Conservation (phyloP, 176 grass and related monocot genomes). For the Phoenix dactylifera region DNA sequence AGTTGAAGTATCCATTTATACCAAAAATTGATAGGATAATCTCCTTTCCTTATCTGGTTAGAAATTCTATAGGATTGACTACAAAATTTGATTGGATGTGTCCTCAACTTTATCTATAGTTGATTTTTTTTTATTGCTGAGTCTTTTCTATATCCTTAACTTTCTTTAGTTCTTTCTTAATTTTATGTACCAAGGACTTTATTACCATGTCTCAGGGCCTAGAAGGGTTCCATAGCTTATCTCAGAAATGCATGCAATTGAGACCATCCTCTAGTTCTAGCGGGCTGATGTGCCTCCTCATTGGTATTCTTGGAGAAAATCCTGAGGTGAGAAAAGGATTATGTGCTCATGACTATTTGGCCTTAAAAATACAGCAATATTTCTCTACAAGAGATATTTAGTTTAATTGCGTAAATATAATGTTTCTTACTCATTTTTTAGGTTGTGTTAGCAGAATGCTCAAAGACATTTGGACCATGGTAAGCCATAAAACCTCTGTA, state of each 20-base stretch:
- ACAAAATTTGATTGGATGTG: too few relatives aligned
- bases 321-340: constrained; percentile 43
- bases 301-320: constrained; percentile 82
- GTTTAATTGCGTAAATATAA: constrained; percentile 18
- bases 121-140: neutral
- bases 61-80: too few relatives aligned
- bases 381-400: too few relatives aligned
- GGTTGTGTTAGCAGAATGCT: constrained; percentile 89
- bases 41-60: too few relatives aligned
- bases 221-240: constrained; percentile 77
- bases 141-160: neutral
- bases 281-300: constrained; percentile 68
- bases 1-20: too few relatives aligned
- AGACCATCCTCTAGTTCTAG: constrained; percentile 49
- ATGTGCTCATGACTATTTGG: constrained; percentile 2
- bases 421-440: constrained; percentile 33
- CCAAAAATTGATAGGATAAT: too few relatives aligned
- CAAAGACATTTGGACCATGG: constrained; percentile 81
- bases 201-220: constrained; percentile 45
- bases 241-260: constrained; percentile 80
- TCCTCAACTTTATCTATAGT: too few relatives aligned
- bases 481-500: constrained; percentile 28
- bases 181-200: too few relatives aligned
- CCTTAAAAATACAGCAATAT: too few relatives aligned
- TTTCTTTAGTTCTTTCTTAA: neutral